Percentiles rank a stretch among this genome's conserved stretches.
Conservation (phyloP, 345 rosid genomes). For the Populus euphratica region DNA sequence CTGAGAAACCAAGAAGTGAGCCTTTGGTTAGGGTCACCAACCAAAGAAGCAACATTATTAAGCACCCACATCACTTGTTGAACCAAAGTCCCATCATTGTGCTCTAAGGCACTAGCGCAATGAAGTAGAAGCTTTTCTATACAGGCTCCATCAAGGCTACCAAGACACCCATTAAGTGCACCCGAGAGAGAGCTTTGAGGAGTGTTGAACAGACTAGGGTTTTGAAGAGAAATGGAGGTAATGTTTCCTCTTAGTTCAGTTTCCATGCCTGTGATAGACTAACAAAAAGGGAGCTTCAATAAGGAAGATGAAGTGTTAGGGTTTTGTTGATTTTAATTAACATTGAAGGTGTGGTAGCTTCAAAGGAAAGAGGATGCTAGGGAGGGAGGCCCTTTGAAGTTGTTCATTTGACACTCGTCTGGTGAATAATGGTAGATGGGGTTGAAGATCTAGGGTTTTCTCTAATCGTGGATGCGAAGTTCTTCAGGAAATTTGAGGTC, state of each 20-base stretch:
- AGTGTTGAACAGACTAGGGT: conserved; percentile 33
- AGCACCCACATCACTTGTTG: conserved; percentile 88
- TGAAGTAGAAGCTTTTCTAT: conserved; percentile 71
- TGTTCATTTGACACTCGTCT: conserved; percentile 18
- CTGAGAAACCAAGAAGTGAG: conserved; percentile 56
- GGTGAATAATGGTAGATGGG: conserved; percentile 19
- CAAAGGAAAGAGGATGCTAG: neutral
- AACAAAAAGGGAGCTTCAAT: neutral
- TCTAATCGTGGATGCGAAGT: conserved; percentile 6
- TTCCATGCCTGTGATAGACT: conserved; percentile 31
- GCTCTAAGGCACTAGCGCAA: conserved; percentile 66
- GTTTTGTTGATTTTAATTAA: no score
- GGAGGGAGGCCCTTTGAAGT: neutral
- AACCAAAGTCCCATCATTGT: conserved; percentile 61
- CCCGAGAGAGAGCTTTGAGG: conserved; percentile 46
- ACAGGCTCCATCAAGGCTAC: conserved; percentile 65
- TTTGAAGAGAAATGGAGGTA: conserved; percentile 41
- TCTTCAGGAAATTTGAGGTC: neutral
- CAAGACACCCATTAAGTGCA: conserved; percentile 55
- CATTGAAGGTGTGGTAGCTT: neutral
- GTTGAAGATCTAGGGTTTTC: conserved; percentile 35
- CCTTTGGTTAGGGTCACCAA: conserved; percentile 66
- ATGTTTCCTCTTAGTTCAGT: conserved; percentile 41
- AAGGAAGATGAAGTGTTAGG: neutral
- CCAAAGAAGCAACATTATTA: conserved; percentile 61